Evolutionary conservation across 2,329 filamentous ascomycete species (phyloP).

Genomic region (Apiospora koreana): DNA sequence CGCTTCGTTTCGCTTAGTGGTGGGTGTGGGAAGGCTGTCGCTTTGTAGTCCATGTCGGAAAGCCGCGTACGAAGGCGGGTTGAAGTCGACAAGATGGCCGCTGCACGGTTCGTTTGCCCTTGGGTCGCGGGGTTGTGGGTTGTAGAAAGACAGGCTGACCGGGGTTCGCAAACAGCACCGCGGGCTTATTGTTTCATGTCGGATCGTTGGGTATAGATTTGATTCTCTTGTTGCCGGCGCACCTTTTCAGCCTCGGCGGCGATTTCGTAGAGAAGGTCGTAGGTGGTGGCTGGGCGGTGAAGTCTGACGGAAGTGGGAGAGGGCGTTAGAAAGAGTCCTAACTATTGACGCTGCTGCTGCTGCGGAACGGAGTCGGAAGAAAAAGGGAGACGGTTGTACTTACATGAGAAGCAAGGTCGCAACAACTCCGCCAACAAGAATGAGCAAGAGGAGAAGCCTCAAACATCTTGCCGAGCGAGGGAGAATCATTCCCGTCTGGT

Average conservation of each 20-base stretch:
- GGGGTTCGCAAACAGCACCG: neutral
- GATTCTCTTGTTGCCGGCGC: neutral
- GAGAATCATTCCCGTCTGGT: slow-evolving; percentile 6
- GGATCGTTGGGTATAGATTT: neutral
- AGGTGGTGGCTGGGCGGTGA: slow-evolving; percentile 7
- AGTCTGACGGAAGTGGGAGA: neutral
- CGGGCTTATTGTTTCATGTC: neutral
- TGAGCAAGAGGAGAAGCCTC: slow-evolving; percentile 3
- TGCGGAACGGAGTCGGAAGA: too few species aligned
- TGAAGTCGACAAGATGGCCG: too few species aligned
- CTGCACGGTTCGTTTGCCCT: neutral
- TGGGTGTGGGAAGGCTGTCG: neutral
- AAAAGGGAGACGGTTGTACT: neutral
- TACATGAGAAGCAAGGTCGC: slow-evolving; percentile 11
- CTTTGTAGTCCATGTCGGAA: neutral
- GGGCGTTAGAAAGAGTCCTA: neutral
- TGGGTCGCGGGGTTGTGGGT: neutral
- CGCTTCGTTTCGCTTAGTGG: neutral
- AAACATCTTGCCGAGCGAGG: neutral
- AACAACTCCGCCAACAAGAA: neutral
- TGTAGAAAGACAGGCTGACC: neutral
- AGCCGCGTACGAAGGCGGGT: too few species aligned
- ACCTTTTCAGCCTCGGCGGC: slow-evolving; percentile 4
- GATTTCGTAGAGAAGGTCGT: slow-evolving; percentile 11
- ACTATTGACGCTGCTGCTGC: too few species aligned